Evolutionary conservation across 306 rosid species (phyloP), one percentile per base, ranked within the genome.

Genomic region (Corylus avellana): DNA sequence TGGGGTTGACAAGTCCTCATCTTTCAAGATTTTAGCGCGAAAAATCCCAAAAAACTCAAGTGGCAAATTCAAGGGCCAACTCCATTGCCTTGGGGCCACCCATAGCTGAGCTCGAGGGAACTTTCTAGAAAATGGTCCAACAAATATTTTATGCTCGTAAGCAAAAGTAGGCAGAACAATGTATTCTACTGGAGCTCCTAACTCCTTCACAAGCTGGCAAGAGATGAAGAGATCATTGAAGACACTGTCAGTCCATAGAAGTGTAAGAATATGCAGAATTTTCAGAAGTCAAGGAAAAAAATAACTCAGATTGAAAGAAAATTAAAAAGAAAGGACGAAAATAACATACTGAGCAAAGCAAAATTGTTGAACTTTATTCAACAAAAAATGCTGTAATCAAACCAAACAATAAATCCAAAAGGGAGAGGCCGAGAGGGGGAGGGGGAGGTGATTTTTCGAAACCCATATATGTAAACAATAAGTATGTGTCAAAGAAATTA

Each of bases 71-170:
- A 95, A 77, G 13, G 99, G 99, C 99, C 99, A 95, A 86, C 99
- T 95, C 98, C 98, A 95, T 81, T 93, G 99, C 84, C 99, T 91
- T 67, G 99, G 98, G 49, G 98, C 97, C 78, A 95, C 99, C 99
- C 99, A 93, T 76, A 91, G 86, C 51, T 83, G 90, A 79, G 99
- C 98, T 8, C 77, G 91, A 14, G 98, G 97, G 73, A 95, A 95
- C 83, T 87, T 91, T 80, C 99, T 87, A 25, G 98, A 95, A 85
- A 95, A 95, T 8, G 99, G 99, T 72, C 99, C 98, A 7, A 95
- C 94, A 58, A 95, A 92, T 67, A 96, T 89, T 87, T 96, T 96
- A 79, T 96, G 99, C 87, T 96, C 98, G 50, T 93, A 93, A 67
- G 98, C 97, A 82, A 93, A 96, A 62, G 99, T 96, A 68, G 99